These are phyloP conservation scores for Ophiostoma tasmaniense DNA, from an alignment of 2,329 filamentous ascomycete genomes.

Conservation along the genomic window DNA sequence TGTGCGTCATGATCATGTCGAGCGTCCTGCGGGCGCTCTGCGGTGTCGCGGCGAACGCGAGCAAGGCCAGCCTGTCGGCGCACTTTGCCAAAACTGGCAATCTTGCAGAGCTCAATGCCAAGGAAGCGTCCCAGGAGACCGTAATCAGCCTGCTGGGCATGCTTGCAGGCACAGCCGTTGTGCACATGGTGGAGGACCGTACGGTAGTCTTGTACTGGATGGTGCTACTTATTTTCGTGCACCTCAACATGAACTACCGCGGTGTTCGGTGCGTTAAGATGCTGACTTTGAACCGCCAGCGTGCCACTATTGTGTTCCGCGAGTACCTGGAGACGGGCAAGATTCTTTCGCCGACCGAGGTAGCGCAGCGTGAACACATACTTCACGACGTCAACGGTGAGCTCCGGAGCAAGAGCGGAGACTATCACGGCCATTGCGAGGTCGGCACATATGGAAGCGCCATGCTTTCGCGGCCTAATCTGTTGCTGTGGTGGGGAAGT, in stretches of 20 bases:
- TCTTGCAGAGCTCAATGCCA: slow-evolving; percentile 84
- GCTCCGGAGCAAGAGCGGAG: slow-evolving; percentile 33
- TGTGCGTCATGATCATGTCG: slow-evolving; percentile 41
- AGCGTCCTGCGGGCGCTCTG: slow-evolving; percentile 57
- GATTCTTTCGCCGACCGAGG: slow-evolving; percentile 56
- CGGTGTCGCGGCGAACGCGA: slow-evolving; percentile 80
- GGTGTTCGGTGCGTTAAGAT: slow-evolving; percentile 80
- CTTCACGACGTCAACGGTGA: slow-evolving; percentile 45
- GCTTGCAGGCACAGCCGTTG: slow-evolving; percentile 71
- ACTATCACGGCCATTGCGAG: slow-evolving; percentile 28
- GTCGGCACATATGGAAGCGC: slow-evolving; percentile 35
- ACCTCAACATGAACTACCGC: slow-evolving; percentile 76
- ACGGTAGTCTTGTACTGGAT: slow-evolving; percentile 66
- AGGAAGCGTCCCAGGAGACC: slow-evolving; percentile 93
- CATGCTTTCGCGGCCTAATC: slow-evolving; percentile 22
- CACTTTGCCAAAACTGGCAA: slow-evolving; percentile 88
- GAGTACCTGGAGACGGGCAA: slow-evolving; percentile 42
- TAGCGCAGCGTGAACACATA: slow-evolving; percentile 56
- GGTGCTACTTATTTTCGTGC: slow-evolving; percentile 61
- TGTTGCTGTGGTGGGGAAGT: slow-evolving; percentile 23
- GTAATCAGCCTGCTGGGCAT: slow-evolving; percentile 84
- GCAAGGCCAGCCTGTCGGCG: slow-evolving; percentile 82
- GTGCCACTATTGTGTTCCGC: slow-evolving; percentile 69
- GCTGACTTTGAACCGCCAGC: slow-evolving; percentile 75
- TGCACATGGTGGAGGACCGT: slow-evolving; percentile 64